A percentile compares a stretch with the other conserved stretches of the same genome.
These are phyloP conservation scores for Sonneratia alba DNA, from an alignment of 345 rosid genomes.

Conservation along the genomic window DNA sequence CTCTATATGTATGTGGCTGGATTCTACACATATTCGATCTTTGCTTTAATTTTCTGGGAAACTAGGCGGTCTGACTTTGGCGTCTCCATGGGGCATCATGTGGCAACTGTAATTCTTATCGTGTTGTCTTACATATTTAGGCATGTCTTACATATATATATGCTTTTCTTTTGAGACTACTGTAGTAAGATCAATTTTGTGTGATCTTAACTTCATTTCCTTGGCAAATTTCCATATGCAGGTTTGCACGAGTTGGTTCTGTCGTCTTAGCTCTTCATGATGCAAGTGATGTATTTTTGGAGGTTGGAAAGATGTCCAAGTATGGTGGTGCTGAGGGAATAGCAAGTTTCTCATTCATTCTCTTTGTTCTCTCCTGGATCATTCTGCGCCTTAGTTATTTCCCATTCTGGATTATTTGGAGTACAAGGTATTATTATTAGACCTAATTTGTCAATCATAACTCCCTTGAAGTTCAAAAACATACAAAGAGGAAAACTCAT, in stretches of 20 bases:
- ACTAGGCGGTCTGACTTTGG: conserved; percentile 99
- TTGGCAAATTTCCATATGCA: conserved; percentile 20
- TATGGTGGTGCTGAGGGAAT: conserved; percentile 73
- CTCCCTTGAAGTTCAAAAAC: not conserved
- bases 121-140: conserved; percentile 79
- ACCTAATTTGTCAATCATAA: not conserved
- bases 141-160: conserved; percentile 16
- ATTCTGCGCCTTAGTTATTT: conserved; percentile 78
- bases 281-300: conserved; percentile 86
- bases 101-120: conserved; percentile 68
- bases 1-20: conserved; percentile 89
- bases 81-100: conserved; percentile 96
- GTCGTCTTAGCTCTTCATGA: conserved; percentile 92
- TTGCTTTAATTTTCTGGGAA: conserved; percentile 96
- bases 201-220: too few species aligned
- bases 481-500: not conserved
- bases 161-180: not conserved
- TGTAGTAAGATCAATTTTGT: too few species aligned
- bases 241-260: conserved; percentile 89
- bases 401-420: conserved; percentile 99
- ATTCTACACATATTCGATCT: conserved; percentile 88
- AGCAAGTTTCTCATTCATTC: conserved; percentile 65
- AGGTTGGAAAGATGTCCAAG: conserved; percentile 93
- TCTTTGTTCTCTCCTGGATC: conserved; percentile 82
- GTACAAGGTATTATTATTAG: conserved; percentile 59